Percentiles rank a stretch among this genome's conserved stretches.
Evolutionary conservation across 1,284 basidiomycete species (phyloP).

Genomic region (Caloboletus firmus): DNA sequence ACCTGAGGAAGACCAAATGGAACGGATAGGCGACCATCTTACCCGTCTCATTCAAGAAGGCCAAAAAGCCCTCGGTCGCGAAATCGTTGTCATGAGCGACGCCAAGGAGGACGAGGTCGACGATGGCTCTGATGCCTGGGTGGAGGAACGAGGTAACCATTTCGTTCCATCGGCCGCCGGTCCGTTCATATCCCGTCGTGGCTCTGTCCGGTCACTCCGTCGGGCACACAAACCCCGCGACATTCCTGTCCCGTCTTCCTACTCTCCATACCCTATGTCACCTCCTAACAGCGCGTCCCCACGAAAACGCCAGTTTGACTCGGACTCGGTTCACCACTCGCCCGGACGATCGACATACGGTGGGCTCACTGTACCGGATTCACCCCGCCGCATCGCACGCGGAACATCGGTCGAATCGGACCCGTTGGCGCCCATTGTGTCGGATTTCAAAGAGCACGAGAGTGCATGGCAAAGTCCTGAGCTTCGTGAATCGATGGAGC

Average conservation of each 20-base stretch:
- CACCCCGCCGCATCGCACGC: slow-evolving; percentile 17
- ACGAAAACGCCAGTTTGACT: slow-evolving; percentile 33
- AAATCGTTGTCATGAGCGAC: slow-evolving; percentile 73
- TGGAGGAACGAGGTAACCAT: slow-evolving; percentile 46
- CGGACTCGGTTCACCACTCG: slow-evolving; percentile 17
- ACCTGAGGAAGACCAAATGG: slow-evolving; percentile 52
- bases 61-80: slow-evolving; percentile 64
- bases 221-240: slow-evolving; percentile 31
- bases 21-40: slow-evolving; percentile 71
- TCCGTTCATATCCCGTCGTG: slow-evolving; percentile 25
- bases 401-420: slow-evolving; percentile 37
- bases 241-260: slow-evolving; percentile 31
- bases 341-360: slow-evolving; percentile 18
- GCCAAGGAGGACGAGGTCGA: slow-evolving; percentile 69
- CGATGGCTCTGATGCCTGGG: slow-evolving; percentile 70
- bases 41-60: slow-evolving; percentile 70
- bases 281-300: slow-evolving; percentile 35
- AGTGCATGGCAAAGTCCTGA: slow-evolving; percentile 56
- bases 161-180: slow-evolving; percentile 7
- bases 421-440: slow-evolving; percentile 15
- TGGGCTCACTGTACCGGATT: slow-evolving; percentile 15
- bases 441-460: slow-evolving; percentile 40
- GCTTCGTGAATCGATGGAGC: slow-evolving; percentile 62
- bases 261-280: slow-evolving; percentile 28
- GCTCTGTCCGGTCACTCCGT: slow-evolving; percentile 32